A percentile compares a stretch with the other conserved stretches of the same genome.
phyloP scores from a whole-genome alignment of 345 rosid species.

The Syzygium jambos region DNA sequence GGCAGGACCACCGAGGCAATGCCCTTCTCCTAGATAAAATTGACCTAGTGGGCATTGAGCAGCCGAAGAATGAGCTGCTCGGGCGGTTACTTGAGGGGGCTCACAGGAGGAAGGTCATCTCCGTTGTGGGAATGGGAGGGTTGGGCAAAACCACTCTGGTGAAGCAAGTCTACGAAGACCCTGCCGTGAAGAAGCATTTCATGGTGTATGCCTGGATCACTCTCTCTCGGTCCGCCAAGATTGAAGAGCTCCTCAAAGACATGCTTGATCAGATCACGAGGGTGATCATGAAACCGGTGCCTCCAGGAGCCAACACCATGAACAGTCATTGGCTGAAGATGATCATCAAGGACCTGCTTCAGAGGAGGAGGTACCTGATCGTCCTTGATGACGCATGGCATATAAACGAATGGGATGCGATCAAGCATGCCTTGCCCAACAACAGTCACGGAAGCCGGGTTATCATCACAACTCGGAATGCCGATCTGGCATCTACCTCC shows the following conservation, averaged over 20 bases:
- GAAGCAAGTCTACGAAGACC: slow-evolving; percentile 24
- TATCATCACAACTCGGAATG: slow-evolving; percentile 25
- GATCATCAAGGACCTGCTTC: slow-evolving; percentile 14
- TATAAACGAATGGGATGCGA: slow-evolving; percentile 23
- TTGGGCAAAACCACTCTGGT: slow-evolving; percentile 34
- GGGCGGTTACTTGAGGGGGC: slow-evolving; percentile 6
- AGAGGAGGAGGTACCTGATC: slow-evolving; percentile 21
- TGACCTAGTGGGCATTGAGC: slow-evolving; percentile 29
- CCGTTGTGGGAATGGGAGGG: slow-evolving; percentile 33
- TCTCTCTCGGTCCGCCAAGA: slow-evolving; percentile 12
- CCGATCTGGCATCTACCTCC: slow-evolving; percentile 11
- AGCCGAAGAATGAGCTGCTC: slow-evolving; percentile 13
- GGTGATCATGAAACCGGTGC: slow-evolving; percentile 13
- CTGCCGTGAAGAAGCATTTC: slow-evolving; percentile 15
- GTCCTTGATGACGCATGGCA: slow-evolving; percentile 30
- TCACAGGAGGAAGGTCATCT: slow-evolving; percentile 5
- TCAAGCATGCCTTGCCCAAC: slow-evolving; percentile 24
- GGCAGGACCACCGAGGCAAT: slow-evolving; percentile 16
- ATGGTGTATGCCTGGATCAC: slow-evolving; percentile 19
- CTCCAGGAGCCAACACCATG: slow-evolving; percentile 20
- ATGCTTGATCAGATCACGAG: slow-evolving; percentile 13
- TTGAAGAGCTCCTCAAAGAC: slow-evolving; percentile 12
- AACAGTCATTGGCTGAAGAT: slow-evolving; percentile 7
- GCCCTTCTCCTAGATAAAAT: slow-evolving; percentile 24
- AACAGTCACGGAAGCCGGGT: slow-evolving; percentile 20